Percentiles rank a stretch among this genome's conserved stretches.
Evolutionary conservation across 2,329 filamentous ascomycete species (phyloP).

Genomic region (Cryphonectria japonica): DNA sequence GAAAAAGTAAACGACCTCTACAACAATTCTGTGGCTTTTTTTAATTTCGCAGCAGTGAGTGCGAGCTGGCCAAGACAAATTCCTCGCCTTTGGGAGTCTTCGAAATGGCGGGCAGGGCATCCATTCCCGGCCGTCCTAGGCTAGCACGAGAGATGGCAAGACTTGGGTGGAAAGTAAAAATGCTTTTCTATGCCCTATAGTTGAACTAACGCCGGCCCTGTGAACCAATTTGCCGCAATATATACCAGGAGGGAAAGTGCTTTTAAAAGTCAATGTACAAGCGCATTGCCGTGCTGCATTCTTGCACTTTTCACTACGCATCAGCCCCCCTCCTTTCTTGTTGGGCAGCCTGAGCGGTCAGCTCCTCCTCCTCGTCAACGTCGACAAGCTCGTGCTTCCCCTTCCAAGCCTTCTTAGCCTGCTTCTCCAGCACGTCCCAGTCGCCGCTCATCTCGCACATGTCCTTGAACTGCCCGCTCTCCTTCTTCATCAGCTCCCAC

Average conservation of each 20-base stretch:
- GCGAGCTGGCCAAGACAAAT: background rate
- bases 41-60: background rate
- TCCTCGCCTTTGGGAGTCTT: background rate
- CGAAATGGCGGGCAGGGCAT: background rate
- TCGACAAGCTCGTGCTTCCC: slow-evolving; percentile 44
- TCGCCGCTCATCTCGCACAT: slow-evolving; percentile 71
- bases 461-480: slow-evolving; percentile 60
- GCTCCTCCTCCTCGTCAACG: slow-evolving; percentile 37
- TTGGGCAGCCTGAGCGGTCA: background rate
- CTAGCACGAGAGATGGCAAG: background rate
- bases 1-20: background rate
- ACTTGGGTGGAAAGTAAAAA: background rate
- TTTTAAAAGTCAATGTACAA: slow-evolving; percentile 16
- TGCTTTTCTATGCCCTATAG: slow-evolving; percentile 11
- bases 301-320: background rate
- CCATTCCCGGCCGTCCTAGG: background rate
- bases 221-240: background rate
- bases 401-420: slow-evolving; percentile 58
- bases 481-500: slow-evolving; percentile 74
- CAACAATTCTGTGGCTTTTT: background rate
- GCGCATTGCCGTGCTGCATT: background rate
- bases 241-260: background rate
- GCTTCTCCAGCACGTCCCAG: slow-evolving; percentile 52
- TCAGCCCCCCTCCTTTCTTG: background rate
- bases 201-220: slow-evolving; percentile 1